Evolutionary conservation across 2,329 filamentous ascomycete genomes (phyloP).

Genomic region (Nothopassalora personata): DNA sequence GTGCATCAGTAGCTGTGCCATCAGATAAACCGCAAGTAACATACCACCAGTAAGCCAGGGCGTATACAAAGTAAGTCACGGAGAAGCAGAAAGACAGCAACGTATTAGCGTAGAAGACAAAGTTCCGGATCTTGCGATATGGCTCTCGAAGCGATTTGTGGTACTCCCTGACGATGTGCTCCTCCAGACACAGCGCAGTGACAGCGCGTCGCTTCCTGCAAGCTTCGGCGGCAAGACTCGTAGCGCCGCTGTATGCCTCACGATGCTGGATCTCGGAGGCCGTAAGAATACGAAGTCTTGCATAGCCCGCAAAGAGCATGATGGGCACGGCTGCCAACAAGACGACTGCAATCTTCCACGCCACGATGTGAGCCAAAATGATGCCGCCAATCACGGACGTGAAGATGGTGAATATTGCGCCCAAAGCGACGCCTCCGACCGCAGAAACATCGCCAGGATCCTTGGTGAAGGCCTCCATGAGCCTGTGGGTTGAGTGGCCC

Average conservation of each 20-base stretch:
- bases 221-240: constrained; percentile 62
- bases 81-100: constrained; percentile 42
- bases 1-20: not conserved
- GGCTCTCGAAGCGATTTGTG: constrained; percentile 35
- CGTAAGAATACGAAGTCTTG: constrained; percentile 46
- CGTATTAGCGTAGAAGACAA: constrained; percentile 38
- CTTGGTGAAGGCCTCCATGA: constrained; percentile 45
- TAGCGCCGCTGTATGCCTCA: constrained; percentile 58
- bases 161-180: constrained; percentile 36
- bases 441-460: constrained; percentile 47
- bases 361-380: constrained; percentile 44
- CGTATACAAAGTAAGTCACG: constrained; percentile 45
- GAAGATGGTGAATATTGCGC: constrained; percentile 46
- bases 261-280: constrained; percentile 60
- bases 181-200: constrained; percentile 40
- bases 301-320: constrained; percentile 43
- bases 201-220: constrained; percentile 61
- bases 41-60: constrained; percentile 46
- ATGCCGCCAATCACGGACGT: constrained; percentile 46
- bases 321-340: constrained; percentile 46
- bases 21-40: not conserved
- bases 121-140: constrained; percentile 37
- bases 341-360: constrained; percentile 50
- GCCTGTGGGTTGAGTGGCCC: constrained; percentile 39
- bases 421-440: constrained; percentile 46